A percentile compares a stretch with the other conserved stretches of the same genome.
Evolutionary conservation across 2,329 filamentous ascomycete species (phyloP).

Genomic region (Alternaria hordeiaustralica): DNA sequence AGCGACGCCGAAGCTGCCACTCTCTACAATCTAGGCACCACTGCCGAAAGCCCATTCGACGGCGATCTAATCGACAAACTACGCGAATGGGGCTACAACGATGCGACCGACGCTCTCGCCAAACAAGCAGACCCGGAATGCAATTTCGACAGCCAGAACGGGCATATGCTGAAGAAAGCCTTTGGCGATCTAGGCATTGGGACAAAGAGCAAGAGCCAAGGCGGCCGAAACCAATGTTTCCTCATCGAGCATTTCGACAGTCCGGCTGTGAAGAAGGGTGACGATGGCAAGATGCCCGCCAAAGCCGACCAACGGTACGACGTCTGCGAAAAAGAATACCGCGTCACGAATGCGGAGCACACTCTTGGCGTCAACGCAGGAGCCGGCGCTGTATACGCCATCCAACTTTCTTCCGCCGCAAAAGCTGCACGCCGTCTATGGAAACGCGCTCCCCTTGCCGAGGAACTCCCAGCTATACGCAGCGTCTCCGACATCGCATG

Average conservation of each 20-base stretch:
- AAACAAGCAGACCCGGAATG: conserved; percentile 9
- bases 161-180: neutral
- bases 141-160: conserved; percentile 4
- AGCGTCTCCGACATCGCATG: conserved; percentile 27
- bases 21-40: conserved; percentile 7
- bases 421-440: too few relatives aligned
- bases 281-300: neutral
- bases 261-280: neutral
- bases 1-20: conserved; percentile 14
- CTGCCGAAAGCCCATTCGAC: conserved; percentile 11
- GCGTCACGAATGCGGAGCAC: conserved; percentile 1
- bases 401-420: too few relatives aligned
- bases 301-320: conserved; percentile 20
- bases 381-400: too few relatives aligned
- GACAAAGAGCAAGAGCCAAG: conserved; percentile 9
- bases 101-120: conserved; percentile 6
- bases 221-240: conserved; percentile 23
- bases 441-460: neutral
- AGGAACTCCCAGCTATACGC: conserved; percentile 24
- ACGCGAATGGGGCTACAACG: conserved; percentile 19
- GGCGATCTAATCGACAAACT: conserved; percentile 11
- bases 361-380: too few relatives aligned
- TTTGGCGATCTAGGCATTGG: conserved; percentile 12
- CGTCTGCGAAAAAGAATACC: conserved; percentile 19
- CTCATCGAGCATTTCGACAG: conserved; percentile 18